Conservation (phyloP, 2,329 filamentous ascomycete genomes). For the Fusarium sp. region DNA sequence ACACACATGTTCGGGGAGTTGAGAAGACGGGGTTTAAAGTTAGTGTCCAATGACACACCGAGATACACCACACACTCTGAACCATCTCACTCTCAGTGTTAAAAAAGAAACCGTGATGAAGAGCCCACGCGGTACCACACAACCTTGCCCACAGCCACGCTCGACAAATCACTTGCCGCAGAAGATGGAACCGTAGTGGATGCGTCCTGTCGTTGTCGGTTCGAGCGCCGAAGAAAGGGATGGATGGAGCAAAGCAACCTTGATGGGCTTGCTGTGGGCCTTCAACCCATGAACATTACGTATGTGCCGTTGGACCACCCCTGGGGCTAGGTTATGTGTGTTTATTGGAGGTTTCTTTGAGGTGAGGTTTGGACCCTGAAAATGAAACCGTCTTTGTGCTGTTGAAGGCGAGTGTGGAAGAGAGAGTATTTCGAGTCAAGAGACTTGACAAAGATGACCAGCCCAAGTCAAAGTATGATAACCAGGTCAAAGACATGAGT, state of each 20-base stretch:
- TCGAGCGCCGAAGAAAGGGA: conserved; percentile 5
- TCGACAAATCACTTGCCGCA: conserved; percentile 11
- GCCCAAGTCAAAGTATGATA: not conserved
- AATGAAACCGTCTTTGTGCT: not conserved
- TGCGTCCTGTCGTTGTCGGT: conserved; percentile 2
- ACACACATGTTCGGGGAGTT: conserved; percentile 1
- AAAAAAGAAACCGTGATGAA: conserved; percentile 15
- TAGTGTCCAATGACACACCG: not conserved
- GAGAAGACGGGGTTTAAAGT: not conserved
- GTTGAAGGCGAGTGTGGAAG: not conserved
- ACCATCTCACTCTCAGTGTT: not conserved
- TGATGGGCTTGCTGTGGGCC: conserved; percentile 29
- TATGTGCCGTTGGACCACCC: conserved; percentile 10
- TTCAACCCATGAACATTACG: conserved; percentile 5
- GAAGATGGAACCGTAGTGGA: not conserved
- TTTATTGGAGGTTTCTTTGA: not conserved
- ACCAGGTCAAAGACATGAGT: not conserved
- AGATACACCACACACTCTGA: not conserved
- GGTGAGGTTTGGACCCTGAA: conserved; percentile 24
- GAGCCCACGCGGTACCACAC: conserved; percentile 25
- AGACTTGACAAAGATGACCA: not conserved
- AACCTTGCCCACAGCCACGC: not conserved
- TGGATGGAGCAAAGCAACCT: conserved; percentile 20
- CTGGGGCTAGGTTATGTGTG: conserved; percentile 1
- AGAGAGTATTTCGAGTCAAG: not conserved